Conservation (phyloP, 805 yeast species). For the Yamadazyma phyllophila region DNA sequence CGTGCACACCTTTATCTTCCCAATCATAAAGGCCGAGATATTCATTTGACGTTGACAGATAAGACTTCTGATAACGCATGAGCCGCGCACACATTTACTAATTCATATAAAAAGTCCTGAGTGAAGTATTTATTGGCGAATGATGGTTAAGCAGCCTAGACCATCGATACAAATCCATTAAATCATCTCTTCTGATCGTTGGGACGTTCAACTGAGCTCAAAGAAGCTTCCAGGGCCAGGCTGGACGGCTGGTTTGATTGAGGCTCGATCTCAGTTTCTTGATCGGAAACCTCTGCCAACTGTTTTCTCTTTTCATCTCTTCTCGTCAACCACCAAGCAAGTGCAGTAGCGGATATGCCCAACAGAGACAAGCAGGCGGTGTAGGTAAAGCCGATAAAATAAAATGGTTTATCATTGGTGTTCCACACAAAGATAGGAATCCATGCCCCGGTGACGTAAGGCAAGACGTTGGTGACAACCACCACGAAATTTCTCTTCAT, state of each 20-base stretch:
- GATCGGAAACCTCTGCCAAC: neutral
- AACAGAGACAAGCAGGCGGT: constrained; percentile 30
- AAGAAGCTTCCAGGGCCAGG: no score
- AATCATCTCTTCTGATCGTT: neutral
- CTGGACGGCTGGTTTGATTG: no score
- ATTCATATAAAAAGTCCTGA: no score
- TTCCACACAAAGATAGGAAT: constrained; percentile 42
- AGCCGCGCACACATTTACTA: no score
- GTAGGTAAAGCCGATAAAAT: constrained; percentile 32
- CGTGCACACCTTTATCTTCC: no score
- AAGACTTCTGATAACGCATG: no score
- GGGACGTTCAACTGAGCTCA: neutral
- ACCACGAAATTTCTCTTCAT: constrained; percentile 38
- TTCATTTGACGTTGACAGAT: no score
- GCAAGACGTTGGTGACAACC: constrained; percentile 36
- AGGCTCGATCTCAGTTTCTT: neutral
- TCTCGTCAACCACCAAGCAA: constrained; percentile 25
- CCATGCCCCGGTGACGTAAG: constrained; percentile 39
- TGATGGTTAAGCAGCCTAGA: no score
- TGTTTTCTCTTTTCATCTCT: constrained; percentile 22
- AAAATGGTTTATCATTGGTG: constrained; percentile 31
- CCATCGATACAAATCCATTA: neutral
- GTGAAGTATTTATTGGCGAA: no score
- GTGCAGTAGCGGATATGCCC: constrained; percentile 27
- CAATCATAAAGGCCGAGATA: no score